phyloP scores from a whole-genome alignment of 176 grass and related monocot species.

The Areca catechu region DNA sequence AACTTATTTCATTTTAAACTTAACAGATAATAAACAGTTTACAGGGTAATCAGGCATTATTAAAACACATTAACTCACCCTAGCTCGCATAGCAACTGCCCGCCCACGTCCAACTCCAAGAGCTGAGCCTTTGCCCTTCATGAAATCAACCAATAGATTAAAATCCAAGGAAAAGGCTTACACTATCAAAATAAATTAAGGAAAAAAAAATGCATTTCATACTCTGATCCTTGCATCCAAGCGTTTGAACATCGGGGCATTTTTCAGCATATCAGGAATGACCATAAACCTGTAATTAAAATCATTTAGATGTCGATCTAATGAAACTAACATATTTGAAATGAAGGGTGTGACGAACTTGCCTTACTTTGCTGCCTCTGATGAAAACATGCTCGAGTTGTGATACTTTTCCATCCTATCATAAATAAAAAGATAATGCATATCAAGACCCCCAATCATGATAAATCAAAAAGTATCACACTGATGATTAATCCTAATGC shows the following conservation, averaged over 20 bases:
- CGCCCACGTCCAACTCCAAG: slow-evolving; percentile 60
- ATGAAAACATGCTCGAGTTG: slow-evolving; percentile 61
- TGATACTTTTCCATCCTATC: slow-evolving; percentile 54
- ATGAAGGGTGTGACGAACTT: slow-evolving; percentile 4
- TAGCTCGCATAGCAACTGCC: slow-evolving; percentile 60
- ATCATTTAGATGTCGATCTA: neutral
- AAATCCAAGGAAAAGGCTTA: slow-evolving; percentile 1
- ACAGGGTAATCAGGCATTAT: no score
- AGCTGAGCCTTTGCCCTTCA: slow-evolving; percentile 59
- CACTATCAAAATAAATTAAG: neutral
- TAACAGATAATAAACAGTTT: no score
- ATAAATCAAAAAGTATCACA: neutral
- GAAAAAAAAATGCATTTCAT: slow-evolving; percentile 6
- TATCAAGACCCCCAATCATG: neutral
- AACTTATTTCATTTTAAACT: no score
- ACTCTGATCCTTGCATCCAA: slow-evolving; percentile 47
- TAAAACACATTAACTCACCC: slow-evolving; percentile 23
- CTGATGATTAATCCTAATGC: no score
- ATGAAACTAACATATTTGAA: neutral
- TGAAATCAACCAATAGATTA: neutral
- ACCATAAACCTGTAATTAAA: slow-evolving; percentile 52
- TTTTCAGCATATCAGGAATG: slow-evolving; percentile 73
- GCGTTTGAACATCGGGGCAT: slow-evolving; percentile 57
- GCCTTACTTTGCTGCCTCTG: slow-evolving; percentile 57
- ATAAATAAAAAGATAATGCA: slow-evolving; percentile 1